Evolutionary conservation across 2,329 filamentous ascomycete genomes (phyloP).

Genomic region (Penicillium polonicum): DNA sequence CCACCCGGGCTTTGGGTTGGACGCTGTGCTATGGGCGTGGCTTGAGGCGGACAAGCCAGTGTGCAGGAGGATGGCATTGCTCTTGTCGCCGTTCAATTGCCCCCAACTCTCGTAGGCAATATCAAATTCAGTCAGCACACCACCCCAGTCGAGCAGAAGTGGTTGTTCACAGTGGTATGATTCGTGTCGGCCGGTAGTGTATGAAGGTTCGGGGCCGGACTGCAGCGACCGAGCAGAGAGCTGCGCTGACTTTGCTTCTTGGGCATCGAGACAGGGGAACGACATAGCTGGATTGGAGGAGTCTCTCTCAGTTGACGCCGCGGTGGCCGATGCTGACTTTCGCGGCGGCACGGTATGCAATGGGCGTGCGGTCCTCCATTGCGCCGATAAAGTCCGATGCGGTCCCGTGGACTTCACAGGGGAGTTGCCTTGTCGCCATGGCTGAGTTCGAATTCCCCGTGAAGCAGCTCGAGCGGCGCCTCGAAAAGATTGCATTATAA

Average conservation of each 20-base stretch:
- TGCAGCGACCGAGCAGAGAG: conserved; percentile 67
- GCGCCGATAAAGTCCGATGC: conserved; percentile 20
- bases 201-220: conserved; percentile 86
- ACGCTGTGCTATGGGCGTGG: conserved; percentile 86
- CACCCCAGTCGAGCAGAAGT: conserved; percentile 89
- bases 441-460: conserved; percentile 14
- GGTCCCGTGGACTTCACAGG: conserved; percentile 3
- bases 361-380: conserved; percentile 14
- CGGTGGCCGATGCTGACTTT: conserved; percentile 17
- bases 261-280: conserved; percentile 84
- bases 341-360: conserved; percentile 24
- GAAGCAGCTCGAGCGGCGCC: conserved; percentile 21
- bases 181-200: conserved; percentile 84
- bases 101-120: conserved; percentile 95
- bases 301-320: conserved; percentile 24
- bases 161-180: conserved; percentile 71
- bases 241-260: conserved; percentile 73
- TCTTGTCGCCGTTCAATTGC: conserved; percentile 70
- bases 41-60: conserved; percentile 96
- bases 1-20: conserved; percentile 88
- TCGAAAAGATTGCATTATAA: conserved; percentile 24
- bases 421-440: conserved; percentile 17
- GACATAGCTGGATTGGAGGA: conserved; percentile 79
- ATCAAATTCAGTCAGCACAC: conserved; percentile 81
- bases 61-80: conserved; percentile 87